These are phyloP conservation scores for Penicillium tannophilum DNA, from an alignment of 495 filamentous ascomycete species.

Conservation along the genomic window DNA sequence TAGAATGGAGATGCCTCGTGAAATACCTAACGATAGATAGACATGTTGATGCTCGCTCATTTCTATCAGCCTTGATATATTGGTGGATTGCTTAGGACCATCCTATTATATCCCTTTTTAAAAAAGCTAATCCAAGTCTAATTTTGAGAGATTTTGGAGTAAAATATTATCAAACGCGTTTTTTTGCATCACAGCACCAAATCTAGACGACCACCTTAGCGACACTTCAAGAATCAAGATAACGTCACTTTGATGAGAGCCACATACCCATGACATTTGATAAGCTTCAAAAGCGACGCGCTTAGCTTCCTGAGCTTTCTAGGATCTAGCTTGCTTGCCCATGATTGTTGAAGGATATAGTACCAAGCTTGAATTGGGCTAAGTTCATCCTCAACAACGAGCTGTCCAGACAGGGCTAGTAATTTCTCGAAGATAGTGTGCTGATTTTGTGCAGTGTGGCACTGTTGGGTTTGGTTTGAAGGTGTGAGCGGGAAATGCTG, in stretches of 20 bases:
- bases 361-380: slow-evolving; percentile 41
- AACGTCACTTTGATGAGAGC: background rate
- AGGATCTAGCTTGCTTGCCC: slow-evolving; percentile 1
- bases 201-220: background rate
- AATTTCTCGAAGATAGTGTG: slow-evolving; percentile 28
- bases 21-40: no score
- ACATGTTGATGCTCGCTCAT: no score
- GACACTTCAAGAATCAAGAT: background rate
- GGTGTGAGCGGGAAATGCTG: background rate
- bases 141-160: no score
- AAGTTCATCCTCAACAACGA: slow-evolving; percentile 32
- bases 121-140: no score
- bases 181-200: slow-evolving; percentile 2
- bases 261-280: slow-evolving; percentile 25
- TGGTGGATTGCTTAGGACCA: no score
- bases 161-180: no score
- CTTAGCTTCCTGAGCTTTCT: slow-evolving; percentile 14
- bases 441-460: slow-evolving; percentile 8
- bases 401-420: slow-evolving; percentile 26
- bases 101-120: no score
- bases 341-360: slow-evolving; percentile 31
- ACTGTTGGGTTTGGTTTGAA: background rate
- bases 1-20: no score
- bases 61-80: no score
- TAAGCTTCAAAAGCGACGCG: slow-evolving; percentile 3